Evolutionary conservation across 2,329 filamentous ascomycete species (phyloP).

Genomic region (Aspergillus sojae): DNA sequence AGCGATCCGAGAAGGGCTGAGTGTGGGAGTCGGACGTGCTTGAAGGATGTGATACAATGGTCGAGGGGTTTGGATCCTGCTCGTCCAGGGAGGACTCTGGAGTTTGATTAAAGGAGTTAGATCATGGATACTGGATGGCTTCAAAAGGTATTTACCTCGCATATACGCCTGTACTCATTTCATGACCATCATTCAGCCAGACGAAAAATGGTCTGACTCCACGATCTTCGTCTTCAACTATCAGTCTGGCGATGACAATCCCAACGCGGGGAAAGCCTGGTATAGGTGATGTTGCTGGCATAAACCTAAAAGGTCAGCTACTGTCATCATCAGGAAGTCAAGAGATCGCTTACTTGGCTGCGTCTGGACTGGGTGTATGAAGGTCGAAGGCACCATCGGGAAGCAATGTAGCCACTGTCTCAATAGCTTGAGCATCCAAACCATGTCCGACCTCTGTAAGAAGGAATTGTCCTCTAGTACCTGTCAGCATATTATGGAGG

Average conservation of each 20-base stretch:
- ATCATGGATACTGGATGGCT: neutral
- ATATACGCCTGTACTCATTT: slow-evolving; percentile 20
- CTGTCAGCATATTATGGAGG: neutral
- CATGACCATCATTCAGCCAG: slow-evolving; percentile 16
- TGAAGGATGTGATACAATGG: slow-evolving; percentile 23
- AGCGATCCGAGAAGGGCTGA: slow-evolving; percentile 20
- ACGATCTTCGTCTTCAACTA: slow-evolving; percentile 20
- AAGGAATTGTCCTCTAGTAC: slow-evolving; percentile 33
- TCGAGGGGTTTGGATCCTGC: slow-evolving; percentile 18
- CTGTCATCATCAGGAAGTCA: neutral
- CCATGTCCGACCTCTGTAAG: slow-evolving; percentile 45
- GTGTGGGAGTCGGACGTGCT: slow-evolving; percentile 19
- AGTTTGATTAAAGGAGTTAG: neutral
- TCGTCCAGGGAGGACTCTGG: neutral
- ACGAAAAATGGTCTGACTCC: slow-evolving; percentile 24
- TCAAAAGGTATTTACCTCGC: neutral
- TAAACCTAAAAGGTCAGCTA: slow-evolving; percentile 10
- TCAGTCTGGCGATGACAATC: slow-evolving; percentile 23
- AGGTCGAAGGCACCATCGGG: slow-evolving; percentile 37
- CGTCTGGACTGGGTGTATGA: slow-evolving; percentile 34
- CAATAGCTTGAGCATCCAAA: slow-evolving; percentile 41
- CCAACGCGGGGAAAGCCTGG: slow-evolving; percentile 18
- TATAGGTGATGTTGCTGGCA: slow-evolving; percentile 22
- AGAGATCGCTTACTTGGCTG: slow-evolving; percentile 35
- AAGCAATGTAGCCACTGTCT: slow-evolving; percentile 40